Evolutionary conservation across 192 early-diverging fungal species (phyloP), one percentile per base, ranked within the genome.

Genomic region (Linderina pennispora): DNA sequence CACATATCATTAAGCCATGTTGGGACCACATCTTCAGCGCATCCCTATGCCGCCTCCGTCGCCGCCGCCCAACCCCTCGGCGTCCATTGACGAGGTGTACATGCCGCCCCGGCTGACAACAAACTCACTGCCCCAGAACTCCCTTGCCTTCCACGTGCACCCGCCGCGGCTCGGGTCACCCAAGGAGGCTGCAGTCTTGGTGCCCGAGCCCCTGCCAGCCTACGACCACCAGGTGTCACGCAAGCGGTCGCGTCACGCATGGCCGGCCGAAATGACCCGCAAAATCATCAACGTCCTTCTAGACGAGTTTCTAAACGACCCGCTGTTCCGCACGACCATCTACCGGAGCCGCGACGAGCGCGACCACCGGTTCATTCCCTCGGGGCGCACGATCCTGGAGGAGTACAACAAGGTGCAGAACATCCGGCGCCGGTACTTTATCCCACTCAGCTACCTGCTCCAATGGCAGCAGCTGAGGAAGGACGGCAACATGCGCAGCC

Each of bases 381-480:
- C 65, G 8, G 65, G 65, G 0, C 53, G 65, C 7, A 57, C 43
- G 15, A 62, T 69, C 17, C 31, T 69, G 31, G 58, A 69, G 24
- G 65, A 69, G 32, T 69, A 69, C 55, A 69, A 69, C 54, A 69
- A 69, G 49, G 44, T 69, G 17, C 65, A 69, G 36, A 68, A 68
- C 44, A 51, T 61, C 18, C 49, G 65, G 3, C 48, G 65, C 1
- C 53, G 65, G 18, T 68, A 61, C 36, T 68, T 68, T 46, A 68
- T 68, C n/a, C 65, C 65, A 13, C 53, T 68, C 14, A 68, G 65
- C 45, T 68, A 68, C 17, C 34, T 68, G 34, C 36, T 68, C 2
- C 65, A 68, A 43, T 68, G 65, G 65, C 58, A 68, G 45, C 58
- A 68, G 41, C 18, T 68, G 41, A 44, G 54, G 5, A 19, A 24